These are phyloP conservation scores for Durusdinium trenchii DNA, from an alignment of 73 alveolate species.

Conservation along the genomic window DNA sequence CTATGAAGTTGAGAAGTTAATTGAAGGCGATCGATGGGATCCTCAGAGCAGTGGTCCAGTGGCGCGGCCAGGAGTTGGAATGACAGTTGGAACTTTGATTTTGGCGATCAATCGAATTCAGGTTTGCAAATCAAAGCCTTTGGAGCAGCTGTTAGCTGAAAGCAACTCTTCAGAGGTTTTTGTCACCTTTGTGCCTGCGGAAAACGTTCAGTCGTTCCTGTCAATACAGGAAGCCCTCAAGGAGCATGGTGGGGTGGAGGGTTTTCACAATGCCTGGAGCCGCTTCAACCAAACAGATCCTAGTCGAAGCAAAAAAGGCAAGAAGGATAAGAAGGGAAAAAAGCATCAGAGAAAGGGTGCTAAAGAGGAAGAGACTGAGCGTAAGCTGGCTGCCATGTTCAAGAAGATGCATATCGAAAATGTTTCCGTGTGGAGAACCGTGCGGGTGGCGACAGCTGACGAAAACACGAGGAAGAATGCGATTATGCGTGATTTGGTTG, in stretches of 20 bases:
- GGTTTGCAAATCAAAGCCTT: not conserved
- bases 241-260: not conserved
- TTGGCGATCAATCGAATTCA: constrained; percentile 4
- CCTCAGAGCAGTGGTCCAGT: not conserved
- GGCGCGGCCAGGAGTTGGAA: constrained; percentile 28
- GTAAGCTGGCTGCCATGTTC: constrained; percentile 3
- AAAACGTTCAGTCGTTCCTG: not conserved
- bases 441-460: not conserved
- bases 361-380: not conserved
- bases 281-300: too few relatives aligned
- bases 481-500: constrained; percentile 1
- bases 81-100: not conserved
- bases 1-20: not conserved
- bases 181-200: not conserved
- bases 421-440: not conserved
- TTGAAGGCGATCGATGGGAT: constrained; percentile 8
- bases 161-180: not conserved
- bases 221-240: not conserved
- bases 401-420: not conserved
- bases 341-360: too few relatives aligned
- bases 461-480: not conserved
- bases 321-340: not conserved
- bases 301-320: not conserved
- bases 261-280: not conserved
- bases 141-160: not conserved